A percentile compares a stretch with the other conserved stretches of the same genome.
phyloP scores from a whole-genome alignment of 1,284 basidiomycete genomes.

The Cystobasidium slooffiae region DNA sequence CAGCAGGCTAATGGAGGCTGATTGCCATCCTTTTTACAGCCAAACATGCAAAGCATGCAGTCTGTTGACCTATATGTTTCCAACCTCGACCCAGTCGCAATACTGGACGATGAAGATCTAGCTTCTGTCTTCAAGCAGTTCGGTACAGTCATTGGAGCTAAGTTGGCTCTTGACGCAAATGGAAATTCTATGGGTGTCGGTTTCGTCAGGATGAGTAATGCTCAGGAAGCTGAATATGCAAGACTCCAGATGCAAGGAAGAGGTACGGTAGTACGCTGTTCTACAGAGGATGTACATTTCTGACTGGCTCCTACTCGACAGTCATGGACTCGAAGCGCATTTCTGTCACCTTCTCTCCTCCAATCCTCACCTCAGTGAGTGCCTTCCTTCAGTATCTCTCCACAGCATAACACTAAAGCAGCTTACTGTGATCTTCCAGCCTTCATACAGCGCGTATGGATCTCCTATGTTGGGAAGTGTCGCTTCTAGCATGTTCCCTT shows the following conservation, averaged over 20 bases:
- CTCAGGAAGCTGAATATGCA: constrained; percentile 35
- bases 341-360: constrained; percentile 39
- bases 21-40: not conserved
- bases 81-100: constrained; percentile 36
- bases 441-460: constrained; percentile 1
- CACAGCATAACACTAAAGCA: not conserved
- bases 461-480: constrained; percentile 19
- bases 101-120: constrained; percentile 43
- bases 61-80: constrained; percentile 39
- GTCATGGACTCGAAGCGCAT: constrained; percentile 39
- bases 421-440: not conserved
- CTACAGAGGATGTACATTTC: not conserved
- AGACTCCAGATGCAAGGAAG: constrained; percentile 35
- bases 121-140: constrained; percentile 30
- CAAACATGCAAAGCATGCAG: constrained; percentile 1
- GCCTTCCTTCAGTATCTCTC: too few species aligned
- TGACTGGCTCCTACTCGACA: not conserved
- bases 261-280: not conserved
- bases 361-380: constrained; percentile 21
- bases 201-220: constrained; percentile 24
- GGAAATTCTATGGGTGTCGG: constrained; percentile 36
- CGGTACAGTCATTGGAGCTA: constrained; percentile 30
- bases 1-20: not conserved
- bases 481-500: constrained; percentile 8
- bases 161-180: constrained; percentile 29